These are phyloP conservation scores for Tolypocladium ophioglossoides DNA, from an alignment of 2,329 filamentous ascomycete species.

Conservation along the genomic window DNA sequence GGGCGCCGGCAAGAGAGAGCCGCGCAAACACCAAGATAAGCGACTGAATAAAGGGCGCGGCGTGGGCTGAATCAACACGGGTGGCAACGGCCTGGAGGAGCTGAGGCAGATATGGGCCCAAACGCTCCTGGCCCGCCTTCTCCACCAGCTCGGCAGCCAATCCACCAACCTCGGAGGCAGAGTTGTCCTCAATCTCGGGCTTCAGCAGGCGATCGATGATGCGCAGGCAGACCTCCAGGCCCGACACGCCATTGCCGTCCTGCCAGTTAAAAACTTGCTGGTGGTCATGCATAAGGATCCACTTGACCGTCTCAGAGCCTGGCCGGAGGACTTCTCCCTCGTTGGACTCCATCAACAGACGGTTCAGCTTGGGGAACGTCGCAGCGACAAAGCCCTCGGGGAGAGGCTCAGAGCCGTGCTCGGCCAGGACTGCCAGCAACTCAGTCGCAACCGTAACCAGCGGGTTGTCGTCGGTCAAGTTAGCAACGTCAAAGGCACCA, in stretches of 20 bases:
- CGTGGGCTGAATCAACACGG: conserved; percentile 69
- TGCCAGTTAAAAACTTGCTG: conserved; percentile 83
- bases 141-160: conserved; percentile 92
- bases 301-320: conserved; percentile 76
- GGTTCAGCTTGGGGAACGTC: conserved; percentile 77
- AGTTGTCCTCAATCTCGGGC: conserved; percentile 78
- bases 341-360: conserved; percentile 69
- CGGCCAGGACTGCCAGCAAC: conserved; percentile 67
- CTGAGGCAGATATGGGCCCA: conserved; percentile 83
- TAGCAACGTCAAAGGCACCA: conserved; percentile 80
- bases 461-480: conserved; percentile 73
- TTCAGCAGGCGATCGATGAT: conserved; percentile 88
- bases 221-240: conserved; percentile 77
- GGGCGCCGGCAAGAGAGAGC: conserved; percentile 72
- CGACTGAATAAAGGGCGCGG: conserved; percentile 88
- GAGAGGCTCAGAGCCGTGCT: conserved; percentile 75
- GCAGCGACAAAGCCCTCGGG: conserved; percentile 78
- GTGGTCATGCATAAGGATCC: conserved; percentile 81
- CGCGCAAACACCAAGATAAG: conserved; percentile 91
- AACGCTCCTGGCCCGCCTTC: conserved; percentile 81
- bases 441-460: conserved; percentile 83
- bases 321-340: conserved; percentile 84
- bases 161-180: conserved; percentile 90
- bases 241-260: conserved; percentile 68
- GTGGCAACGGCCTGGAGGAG: conserved; percentile 82